Base-by-base conservation (phyloP, 176 grass and related monocot genomes). In the Alloteropsis semialata region DNA sequence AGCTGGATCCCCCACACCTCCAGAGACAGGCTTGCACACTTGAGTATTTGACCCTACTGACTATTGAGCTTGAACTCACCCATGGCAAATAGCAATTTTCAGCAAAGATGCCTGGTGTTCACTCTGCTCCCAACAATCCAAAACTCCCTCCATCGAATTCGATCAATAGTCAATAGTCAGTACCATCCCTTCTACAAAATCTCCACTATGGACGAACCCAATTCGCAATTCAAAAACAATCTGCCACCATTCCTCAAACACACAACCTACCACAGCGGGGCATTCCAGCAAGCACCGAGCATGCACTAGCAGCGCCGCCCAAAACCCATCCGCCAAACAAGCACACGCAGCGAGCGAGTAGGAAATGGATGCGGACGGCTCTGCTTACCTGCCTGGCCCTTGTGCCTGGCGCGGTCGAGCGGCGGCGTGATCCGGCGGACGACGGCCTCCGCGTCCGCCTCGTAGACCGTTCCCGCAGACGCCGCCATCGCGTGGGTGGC, bases 341-440 rank as follows among this genome's bases (percentile, higher is more conserved):
- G 53, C 33, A 29, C 50, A 4, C 6, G 6, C 18, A 34, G 3
- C 41, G 7, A 33, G 30, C 25, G 29, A 27, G 13, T 2, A 45
- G 54, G 61, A 56, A 9, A 75, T 63, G 24, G 18, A 1, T 14
- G 34, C 1, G 6, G 5, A 8, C 29, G 21, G 28, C 22, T 18
- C 55, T 3, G 37, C 55, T 63, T 22, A 95, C 96, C 96, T 82
- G 96, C 96, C 85, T 98, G 92, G 5, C 96, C 96, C 87, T 98
- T 98, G 69, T 93, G 82, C 32, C 87, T 71, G 38, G 71, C 56
- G 27, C 67, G 79, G 75, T 95, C 92, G 41, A 98, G 88, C 37
- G 85, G 74, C 33, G 96, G 96, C 15, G 92, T 93, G 78, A 98
- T 93, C 42, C 74, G 92, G 18, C 87, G 88, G 38, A 93, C 72